Percentiles rank a stretch among this genome's conserved stretches.
These are phyloP conservation scores for Cyclotella sp. DNA, from an alignment of 108 stramenopile species.

Conservation along the genomic window DNA sequence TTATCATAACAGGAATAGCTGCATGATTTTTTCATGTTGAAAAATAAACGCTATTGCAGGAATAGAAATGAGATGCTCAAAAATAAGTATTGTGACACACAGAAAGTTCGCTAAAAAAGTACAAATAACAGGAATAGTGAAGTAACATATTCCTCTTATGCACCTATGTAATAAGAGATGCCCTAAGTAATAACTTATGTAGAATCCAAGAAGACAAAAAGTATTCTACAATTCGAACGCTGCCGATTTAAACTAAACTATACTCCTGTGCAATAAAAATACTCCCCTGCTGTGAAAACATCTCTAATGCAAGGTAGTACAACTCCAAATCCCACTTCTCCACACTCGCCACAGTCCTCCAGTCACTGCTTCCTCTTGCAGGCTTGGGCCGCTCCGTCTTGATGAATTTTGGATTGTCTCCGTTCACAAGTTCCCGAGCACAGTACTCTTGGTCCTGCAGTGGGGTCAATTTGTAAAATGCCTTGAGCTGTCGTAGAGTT, in stretches of 20 bases:
- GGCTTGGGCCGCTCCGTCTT: conserved; percentile 8
- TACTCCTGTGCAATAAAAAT: conserved; percentile 12
- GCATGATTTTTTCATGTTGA: no score
- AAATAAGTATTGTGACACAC: no score
- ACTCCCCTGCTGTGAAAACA: conserved; percentile 19
- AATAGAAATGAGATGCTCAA: no score
- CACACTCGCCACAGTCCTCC: conserved; percentile 9
- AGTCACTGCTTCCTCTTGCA: conserved; percentile 18
- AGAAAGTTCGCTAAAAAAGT: no score
- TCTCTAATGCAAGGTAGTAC: conserved; percentile 29
- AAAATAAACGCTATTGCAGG: no score
- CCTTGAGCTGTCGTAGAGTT: conserved; percentile 20
- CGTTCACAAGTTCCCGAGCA: conserved; percentile 10
- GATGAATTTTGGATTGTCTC: conserved; percentile 11
- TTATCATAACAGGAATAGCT: no score
- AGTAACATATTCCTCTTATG: no score
- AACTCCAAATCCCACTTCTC: conserved; percentile 37
- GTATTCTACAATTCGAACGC: no score
- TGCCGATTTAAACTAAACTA: conserved; percentile 10
- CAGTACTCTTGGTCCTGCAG: conserved; percentile 16
- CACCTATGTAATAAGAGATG: no score
- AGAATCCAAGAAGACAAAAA: no score
- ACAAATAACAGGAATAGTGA: no score
- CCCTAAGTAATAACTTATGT: no score
- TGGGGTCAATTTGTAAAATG: conserved; percentile 25